Base-by-base conservation (phyloP, 805 yeast species). In the Wickerhamomyces silvicola region DNA sequence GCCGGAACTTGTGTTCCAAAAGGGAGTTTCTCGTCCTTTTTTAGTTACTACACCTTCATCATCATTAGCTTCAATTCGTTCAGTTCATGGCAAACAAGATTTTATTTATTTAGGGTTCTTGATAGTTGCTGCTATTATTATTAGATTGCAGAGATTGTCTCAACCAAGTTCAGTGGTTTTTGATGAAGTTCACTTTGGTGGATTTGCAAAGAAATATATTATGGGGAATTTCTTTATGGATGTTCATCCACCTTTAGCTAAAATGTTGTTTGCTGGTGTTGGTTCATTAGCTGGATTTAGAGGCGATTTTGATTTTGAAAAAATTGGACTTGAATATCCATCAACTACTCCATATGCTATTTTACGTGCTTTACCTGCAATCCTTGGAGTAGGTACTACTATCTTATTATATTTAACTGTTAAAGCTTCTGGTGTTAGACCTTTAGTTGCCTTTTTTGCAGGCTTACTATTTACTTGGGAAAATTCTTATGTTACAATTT, bases 171-270 rank as follows among this genome's bases (percentile, higher is more conserved):
- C 88, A 18, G 94, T 87, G 22, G 95, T 90, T 10, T 84, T 84
- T 44, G 95, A 87, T 57, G 98, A 90, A 57, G 92, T 83, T 24
- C 94, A 84, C 59, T 92, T 92, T 50, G 98, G 98, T 35, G 94
- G 94, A n/a, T 92, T 90, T 61, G 95, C 96, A 20, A 70, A 80
- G 37, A 78, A 83, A 58, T 92, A 87, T 61, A 68, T 78, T 33
- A 57, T 61, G 32, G 83, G 85, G 13, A 57, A 57, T 12, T 81
- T 66, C 50, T 81, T 81, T 57, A 68, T 81, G 72, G 88, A 79
- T 54, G 80, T 75, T 27, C 83, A 81, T 51, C 94, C 94, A 7
- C 94, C 94, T 5, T 64, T 83, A 44, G 81, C 83, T 23, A 77
- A 81, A 50, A 70, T 83, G 78, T 56, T 83, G 29, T 81, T 69